Conservation (phyloP, 306 rosid species). For the Ziziphus jujuba region DNA sequence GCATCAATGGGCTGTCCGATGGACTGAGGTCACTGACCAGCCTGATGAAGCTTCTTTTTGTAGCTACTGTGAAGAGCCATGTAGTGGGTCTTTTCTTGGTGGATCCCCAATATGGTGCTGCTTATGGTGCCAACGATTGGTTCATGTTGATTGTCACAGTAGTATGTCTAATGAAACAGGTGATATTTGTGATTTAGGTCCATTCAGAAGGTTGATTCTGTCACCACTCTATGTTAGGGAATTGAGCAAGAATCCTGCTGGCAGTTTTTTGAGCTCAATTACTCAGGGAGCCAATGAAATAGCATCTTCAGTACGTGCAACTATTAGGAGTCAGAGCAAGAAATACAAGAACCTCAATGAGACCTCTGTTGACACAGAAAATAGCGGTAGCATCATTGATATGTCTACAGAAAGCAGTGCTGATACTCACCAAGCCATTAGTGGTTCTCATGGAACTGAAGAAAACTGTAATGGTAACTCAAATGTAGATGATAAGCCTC, state of each 20-base stretch:
- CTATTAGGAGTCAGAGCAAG: constrained; percentile 81
- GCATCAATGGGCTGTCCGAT: constrained; percentile 98
- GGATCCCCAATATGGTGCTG: constrained; percentile 99
- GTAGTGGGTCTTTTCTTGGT: constrained; percentile 89
- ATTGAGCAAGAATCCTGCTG: constrained; percentile 49
- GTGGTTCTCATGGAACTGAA: constrained; percentile 63
- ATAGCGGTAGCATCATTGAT: constrained; percentile 56
- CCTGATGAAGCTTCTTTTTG: constrained; percentile 79
- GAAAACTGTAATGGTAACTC: constrained; percentile 48
- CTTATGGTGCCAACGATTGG: constrained; percentile 93
- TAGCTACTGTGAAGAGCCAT: constrained; percentile 94
- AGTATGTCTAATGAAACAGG: constrained; percentile 82
- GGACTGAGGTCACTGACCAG: constrained; percentile 91
- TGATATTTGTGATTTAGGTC: constrained; percentile 91
- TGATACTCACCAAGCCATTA: constrained; percentile 48
- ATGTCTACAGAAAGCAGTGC: constrained; percentile 71
- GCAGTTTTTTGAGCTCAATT: constrained; percentile 81
- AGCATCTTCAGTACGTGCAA: constrained; percentile 92
- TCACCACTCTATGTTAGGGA: constrained; percentile 84
- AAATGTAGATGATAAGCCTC: constrained; percentile 51
- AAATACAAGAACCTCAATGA: constrained; percentile 74
- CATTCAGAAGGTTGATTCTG: constrained; percentile 77
- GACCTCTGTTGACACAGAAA: constrained; percentile 55
- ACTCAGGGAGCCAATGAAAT: constrained; percentile 98
- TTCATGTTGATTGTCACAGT: constrained; percentile 93